Percentiles rank a stretch among this genome's conserved stretches.
These are phyloP conservation scores for Flaveria linearis DNA, from an alignment of 129 eudicot genomes.

Conservation along the genomic window DNA sequence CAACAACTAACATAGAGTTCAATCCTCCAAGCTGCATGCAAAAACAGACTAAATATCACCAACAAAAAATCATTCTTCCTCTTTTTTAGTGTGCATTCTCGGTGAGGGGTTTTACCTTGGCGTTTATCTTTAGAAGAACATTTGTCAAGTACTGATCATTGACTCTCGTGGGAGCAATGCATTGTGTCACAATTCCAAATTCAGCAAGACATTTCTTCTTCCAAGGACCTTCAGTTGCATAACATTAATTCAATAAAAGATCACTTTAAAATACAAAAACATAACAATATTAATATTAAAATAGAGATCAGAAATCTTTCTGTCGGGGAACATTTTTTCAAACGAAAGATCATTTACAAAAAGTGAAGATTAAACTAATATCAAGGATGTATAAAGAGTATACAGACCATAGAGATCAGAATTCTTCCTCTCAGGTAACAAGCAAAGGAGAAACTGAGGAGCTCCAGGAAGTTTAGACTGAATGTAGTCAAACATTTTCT, in stretches of 20 bases:
- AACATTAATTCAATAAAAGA: not conserved
- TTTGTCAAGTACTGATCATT: constrained; percentile 82
- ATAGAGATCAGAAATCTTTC: not conserved
- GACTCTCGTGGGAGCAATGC: constrained; percentile 72
- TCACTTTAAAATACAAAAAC: not conserved
- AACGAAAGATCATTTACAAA: no score
- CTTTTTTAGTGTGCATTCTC: not conserved
- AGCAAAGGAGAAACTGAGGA: constrained; percentile 74
- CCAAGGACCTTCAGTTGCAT: constrained; percentile 72
- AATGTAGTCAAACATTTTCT: constrained; percentile 68
- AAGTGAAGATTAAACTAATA: not conserved
- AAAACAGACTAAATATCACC: not conserved
- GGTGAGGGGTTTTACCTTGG: constrained; percentile 48
- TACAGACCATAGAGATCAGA: constrained; percentile 66
- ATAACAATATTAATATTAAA: not conserved
- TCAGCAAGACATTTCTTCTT: constrained; percentile 72
- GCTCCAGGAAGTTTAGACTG: constrained; percentile 69
- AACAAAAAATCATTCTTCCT: not conserved
- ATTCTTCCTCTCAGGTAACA: constrained; percentile 76
- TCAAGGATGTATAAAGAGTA: not conserved
- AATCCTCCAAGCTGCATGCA: constrained; percentile 80
- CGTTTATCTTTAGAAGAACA: constrained; percentile 77
- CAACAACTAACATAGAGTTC: constrained; percentile 64
- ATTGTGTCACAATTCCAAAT: constrained; percentile 80
- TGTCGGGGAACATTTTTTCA: no score